phyloP scores from a whole-genome alignment of 768 basidiomycete species.

The Saitozyma sp. region DNA sequence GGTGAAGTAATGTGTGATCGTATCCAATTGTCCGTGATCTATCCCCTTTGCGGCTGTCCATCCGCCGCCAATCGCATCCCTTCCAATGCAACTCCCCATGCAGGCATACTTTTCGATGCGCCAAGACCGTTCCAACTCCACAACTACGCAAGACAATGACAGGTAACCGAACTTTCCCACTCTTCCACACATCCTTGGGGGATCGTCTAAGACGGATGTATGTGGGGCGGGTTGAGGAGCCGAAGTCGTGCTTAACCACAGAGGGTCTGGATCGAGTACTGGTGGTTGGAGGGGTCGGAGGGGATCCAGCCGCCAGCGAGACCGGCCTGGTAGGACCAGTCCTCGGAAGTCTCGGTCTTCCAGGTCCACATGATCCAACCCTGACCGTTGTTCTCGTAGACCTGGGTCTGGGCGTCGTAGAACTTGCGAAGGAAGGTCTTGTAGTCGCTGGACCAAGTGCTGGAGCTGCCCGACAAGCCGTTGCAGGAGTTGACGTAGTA shows the following conservation, averaged over 20 bases:
- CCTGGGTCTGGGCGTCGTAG: slow-evolving; percentile 73
- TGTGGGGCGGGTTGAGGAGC: too few relatives aligned
- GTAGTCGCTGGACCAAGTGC: slow-evolving; percentile 58
- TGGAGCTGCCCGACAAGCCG: slow-evolving; percentile 52
- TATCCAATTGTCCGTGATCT: too few relatives aligned
- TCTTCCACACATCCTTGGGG: too few relatives aligned
- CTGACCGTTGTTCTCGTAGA: slow-evolving; percentile 49
- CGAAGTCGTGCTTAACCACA: slow-evolving; percentile 19
- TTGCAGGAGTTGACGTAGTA: slow-evolving; percentile 34
- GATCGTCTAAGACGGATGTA: too few relatives aligned
- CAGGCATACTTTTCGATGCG: too few relatives aligned
- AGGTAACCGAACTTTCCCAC: too few relatives aligned
- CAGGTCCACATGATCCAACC: slow-evolving; percentile 50
- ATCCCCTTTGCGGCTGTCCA: too few relatives aligned
- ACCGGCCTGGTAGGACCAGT: slow-evolving; percentile 87
- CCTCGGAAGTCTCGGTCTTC: slow-evolving; percentile 62
- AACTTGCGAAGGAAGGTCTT: slow-evolving; percentile 76
- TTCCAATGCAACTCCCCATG: too few relatives aligned
- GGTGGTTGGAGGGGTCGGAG: slow-evolving; percentile 57
- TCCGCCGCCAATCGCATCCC: too few relatives aligned
- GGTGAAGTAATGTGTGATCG: too few relatives aligned
- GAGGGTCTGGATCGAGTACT: slow-evolving; percentile 67
- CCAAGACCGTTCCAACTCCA: too few relatives aligned
- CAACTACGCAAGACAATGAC: too few relatives aligned
- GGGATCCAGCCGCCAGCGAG: slow-evolving; percentile 84